These are phyloP conservation scores for Vigna reflexopilosa DNA, from an alignment of 306 rosid species.

Conservation along the genomic window DNA sequence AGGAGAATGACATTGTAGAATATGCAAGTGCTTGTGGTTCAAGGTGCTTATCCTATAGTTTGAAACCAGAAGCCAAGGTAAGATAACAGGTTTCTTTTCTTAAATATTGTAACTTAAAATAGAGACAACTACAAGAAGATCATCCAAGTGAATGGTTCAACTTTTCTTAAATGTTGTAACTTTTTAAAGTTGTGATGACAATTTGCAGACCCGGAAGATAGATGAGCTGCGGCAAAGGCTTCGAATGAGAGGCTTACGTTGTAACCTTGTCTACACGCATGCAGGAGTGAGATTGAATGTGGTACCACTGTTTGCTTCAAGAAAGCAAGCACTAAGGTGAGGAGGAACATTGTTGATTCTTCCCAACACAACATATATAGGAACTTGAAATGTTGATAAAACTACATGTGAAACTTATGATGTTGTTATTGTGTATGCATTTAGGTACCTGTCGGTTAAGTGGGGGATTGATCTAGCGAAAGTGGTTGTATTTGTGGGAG, in stretches of 20 bases:
- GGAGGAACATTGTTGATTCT: conserved; percentile 38
- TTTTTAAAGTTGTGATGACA: conserved; percentile 19
- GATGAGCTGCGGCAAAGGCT: conserved; percentile 73
- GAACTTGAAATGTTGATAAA: conserved; percentile 4
- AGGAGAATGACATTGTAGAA: conserved; percentile 60
- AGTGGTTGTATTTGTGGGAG: conserved; percentile 67
- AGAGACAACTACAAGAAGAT: not conserved
- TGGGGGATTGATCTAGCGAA: conserved; percentile 87
- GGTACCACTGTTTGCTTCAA: conserved; percentile 74
- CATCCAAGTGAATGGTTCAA: too few relatives aligned
- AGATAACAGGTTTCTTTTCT: conserved; percentile 32
- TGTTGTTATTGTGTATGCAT: conserved; percentile 9
- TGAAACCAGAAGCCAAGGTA: conserved; percentile 61
- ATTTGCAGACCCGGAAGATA: conserved; percentile 56
- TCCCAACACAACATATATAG: not conserved
- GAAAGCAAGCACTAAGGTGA: conserved; percentile 81
- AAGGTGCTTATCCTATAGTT: conserved; percentile 68
- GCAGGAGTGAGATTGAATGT: conserved; percentile 70
- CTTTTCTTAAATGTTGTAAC: not conserved
- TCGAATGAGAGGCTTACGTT: conserved; percentile 84
- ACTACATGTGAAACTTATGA: not conserved
- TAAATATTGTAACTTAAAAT: not conserved
- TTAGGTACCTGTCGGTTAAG: conserved; percentile 77
- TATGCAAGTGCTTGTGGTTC: conserved; percentile 56
- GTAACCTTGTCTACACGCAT: conserved; percentile 73